Evolutionary conservation across 73 alveolate genomes (phyloP).

Genomic region (Tetrahymena elliotti): DNA sequence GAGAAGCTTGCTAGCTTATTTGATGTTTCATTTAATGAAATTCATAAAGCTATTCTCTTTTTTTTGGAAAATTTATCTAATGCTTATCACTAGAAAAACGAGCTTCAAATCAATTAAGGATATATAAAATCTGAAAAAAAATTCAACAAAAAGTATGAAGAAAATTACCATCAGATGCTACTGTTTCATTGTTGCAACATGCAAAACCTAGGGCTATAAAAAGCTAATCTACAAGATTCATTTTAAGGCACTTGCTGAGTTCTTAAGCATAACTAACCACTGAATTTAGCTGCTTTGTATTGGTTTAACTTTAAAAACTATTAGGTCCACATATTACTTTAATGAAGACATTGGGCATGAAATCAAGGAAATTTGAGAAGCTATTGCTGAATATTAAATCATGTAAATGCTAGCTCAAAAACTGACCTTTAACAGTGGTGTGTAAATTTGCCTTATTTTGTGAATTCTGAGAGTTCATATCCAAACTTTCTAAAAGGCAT

Average conservation of each 20-base stretch:
- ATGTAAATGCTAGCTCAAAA: background rate
- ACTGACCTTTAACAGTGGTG: background rate
- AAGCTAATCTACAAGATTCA: background rate
- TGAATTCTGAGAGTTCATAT: background rate
- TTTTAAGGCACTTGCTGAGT: background rate
- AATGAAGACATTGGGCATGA: background rate
- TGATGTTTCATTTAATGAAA: too few relatives aligned
- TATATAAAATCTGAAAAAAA: background rate
- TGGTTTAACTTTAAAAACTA: background rate
- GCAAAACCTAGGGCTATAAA: background rate
- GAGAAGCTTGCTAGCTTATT: background rate
- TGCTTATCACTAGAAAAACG: background rate
- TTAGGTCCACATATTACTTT: background rate
- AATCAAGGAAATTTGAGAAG: background rate
- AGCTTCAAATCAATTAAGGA: background rate
- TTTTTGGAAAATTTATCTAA: background rate
- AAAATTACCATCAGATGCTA: background rate
- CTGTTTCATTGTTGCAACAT: background rate
- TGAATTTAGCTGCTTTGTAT: background rate
- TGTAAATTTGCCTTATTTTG: background rate
- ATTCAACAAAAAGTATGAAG: background rate
- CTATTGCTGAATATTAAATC: background rate
- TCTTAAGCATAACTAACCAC: background rate
- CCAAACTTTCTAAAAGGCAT: background rate
- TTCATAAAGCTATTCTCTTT: background rate